These are phyloP conservation scores for Turnera subulata DNA, from an alignment of 345 rosid species.

Conservation along the genomic window DNA sequence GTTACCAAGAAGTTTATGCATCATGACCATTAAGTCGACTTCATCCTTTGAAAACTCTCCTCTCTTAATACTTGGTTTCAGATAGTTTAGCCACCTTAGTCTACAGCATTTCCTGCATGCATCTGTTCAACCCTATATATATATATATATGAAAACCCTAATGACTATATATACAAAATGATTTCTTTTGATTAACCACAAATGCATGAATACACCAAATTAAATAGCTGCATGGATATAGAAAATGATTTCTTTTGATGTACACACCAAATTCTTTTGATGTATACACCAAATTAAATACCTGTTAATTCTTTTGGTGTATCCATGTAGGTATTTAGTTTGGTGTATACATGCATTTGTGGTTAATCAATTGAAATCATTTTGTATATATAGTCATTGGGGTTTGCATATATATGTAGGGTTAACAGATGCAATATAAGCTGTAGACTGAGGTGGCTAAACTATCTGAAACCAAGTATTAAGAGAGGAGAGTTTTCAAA, in stretches of 20 bases:
- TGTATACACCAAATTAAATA: too few relatives aligned
- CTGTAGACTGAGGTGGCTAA: constrained; percentile 16
- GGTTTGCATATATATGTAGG: background rate
- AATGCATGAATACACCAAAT: too few relatives aligned
- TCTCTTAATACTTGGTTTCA: constrained; percentile 15
- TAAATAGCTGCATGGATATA: background rate
- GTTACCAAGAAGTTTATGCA: constrained; percentile 12
- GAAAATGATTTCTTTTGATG: too few relatives aligned
- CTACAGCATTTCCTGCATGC: constrained; percentile 17
- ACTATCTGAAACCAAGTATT: constrained; percentile 15
- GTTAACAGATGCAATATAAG: constrained; percentile 14
- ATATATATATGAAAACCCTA: too few relatives aligned
- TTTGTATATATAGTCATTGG: too few relatives aligned
- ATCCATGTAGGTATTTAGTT: background rate
- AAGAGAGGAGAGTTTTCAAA: background rate
- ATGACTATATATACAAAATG: too few relatives aligned
- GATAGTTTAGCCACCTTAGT: constrained; percentile 17
- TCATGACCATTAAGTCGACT: constrained; percentile 11
- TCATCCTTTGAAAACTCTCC: background rate
- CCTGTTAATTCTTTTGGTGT: too few relatives aligned
- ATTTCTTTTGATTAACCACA: too few relatives aligned
- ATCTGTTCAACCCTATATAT: constrained; percentile 9
- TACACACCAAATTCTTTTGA: too few relatives aligned
- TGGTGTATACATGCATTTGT: too few relatives aligned
- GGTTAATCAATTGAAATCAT: too few relatives aligned